Base-by-base conservation (phyloP, 2,329 filamentous ascomycete species). In the Trematosphaeria pertusa region DNA sequence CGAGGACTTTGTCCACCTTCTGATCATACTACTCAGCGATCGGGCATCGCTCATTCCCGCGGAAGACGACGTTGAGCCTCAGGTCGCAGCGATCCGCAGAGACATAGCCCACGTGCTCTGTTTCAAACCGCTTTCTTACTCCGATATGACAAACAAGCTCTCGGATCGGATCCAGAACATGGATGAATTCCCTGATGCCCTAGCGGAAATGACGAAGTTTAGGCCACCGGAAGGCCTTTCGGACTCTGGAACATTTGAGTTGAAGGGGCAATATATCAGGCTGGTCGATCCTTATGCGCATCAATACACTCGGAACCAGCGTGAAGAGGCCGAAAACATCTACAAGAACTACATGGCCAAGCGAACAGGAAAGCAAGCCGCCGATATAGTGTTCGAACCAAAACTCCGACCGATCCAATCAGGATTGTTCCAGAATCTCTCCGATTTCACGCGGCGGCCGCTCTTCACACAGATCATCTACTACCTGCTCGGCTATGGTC, bases 261-360 rank as follows among this genome's bases (percentile, higher is more conserved):
- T 99, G 40, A 94, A 92, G 66, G 85, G 88, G 4, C 84, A 96
- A 50, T 94, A 87, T 61, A 82, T 97, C 30, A 88, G 93, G 58
- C 83, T 95, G 36, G 85, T 99, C 39, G 95, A 99, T 68, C 94
- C 95, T 1, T 99, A 97, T 69, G 94, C 92, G 64, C 89, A 92
- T 5, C 91, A 97, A 66, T 99, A 96, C 72, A 95, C 87, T 64
- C 96, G 96, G 67, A 99, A 99, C 63, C 93, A 97, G 70, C 85
- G 94, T 39, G 94, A 99, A 66, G 94, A 99, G 70, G 91, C 93
- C 0, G 94, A 99, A 72, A 86, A 84, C 58, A 88, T 91, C 3
- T 97, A 94, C 75, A 91, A 88, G 61, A 87, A 88, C 63, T 88
- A 89, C 78, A 86, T 94, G 78, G 89, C 91, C 9, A 91, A 91